Evolutionary conservation across 1,284 basidiomycete species (phyloP), one percentile per base, ranked within the genome.

Genomic region (Ceratobasidium sp.): DNA sequence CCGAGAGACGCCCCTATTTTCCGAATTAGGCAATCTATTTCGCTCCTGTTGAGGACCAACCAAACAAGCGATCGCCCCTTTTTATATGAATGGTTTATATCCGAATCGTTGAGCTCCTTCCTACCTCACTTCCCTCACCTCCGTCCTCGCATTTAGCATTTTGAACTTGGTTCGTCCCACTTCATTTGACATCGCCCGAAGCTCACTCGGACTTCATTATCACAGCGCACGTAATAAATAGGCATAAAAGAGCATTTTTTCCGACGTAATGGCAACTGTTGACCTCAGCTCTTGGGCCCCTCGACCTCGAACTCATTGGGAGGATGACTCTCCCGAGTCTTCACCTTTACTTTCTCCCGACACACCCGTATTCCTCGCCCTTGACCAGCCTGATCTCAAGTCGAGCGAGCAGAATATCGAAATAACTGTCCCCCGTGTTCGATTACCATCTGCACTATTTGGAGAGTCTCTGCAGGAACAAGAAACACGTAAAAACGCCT

Each of bases 311-410:
- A 17, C 62, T 40, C 42, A 65, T 28, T 65, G 17, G n/a, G 62
- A 46, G 40, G 42, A 40, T 13, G 10, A 38, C 5, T 23, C 42
- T 23, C 42, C 42, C n/a, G 62, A n/a, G 23, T 48, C 62, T 65
- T 65, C 62, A 13, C 62, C 62, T 42, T 23, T 52, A n/a, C 15
- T 50, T 15, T 46, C 65, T n/a, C 65, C 65, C 6, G 42, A 52
- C 23, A 23, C 17, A 1, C 44, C n/a, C n/a, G 48, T 67, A 4
- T 61, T 61, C 20, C 28, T 28, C 20, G 6, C 20, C 28, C 13
- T 28, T 9, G 6, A 1, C 26, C 6, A 50, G 15, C n/a, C 15
- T 50, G 15, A 38, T 33, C 28, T 33, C 33, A 61, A 61, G 28
- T 61, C 59, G 2, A 15, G 2, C 28, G 13, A 61, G 33, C 59